Conservation (phyloP, 345 rosid species). For the Eucalyptus curtisii region DNA sequence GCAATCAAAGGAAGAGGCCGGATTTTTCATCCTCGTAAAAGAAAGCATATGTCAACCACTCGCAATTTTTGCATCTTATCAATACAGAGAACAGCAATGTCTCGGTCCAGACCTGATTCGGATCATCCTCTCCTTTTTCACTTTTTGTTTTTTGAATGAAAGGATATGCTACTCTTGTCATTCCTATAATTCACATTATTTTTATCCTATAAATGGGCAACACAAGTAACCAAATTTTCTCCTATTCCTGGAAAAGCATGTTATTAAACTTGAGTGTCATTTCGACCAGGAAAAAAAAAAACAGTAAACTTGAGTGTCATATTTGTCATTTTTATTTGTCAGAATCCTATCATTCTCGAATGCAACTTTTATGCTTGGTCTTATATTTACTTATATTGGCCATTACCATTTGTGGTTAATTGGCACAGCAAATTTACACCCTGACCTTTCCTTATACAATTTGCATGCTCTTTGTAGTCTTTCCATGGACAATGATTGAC, state of each 20-base stretch:
- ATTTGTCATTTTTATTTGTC: too few species aligned
- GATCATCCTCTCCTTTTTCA: not conserved
- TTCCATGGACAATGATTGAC: not conserved
- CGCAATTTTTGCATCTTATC: not conserved
- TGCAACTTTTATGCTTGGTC: not conserved
- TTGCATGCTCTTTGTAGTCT: not conserved
- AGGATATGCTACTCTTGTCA: not conserved
- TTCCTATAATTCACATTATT: too few species aligned
- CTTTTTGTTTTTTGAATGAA: too few species aligned
- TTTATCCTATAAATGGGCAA: not conserved
- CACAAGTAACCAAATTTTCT: not conserved
- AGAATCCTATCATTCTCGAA: not conserved
- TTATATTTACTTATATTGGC: not conserved
- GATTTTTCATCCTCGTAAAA: too few species aligned
- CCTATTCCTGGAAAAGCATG: not conserved
- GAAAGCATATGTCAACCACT: not conserved
- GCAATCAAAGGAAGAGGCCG: too few species aligned
- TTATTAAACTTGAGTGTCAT: too few species aligned
- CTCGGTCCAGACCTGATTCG: not conserved
- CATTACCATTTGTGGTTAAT: not conserved
- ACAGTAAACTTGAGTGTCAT: not conserved
- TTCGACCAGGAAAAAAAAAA: too few species aligned
- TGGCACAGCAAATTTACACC: not conserved
- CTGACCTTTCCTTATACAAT: not conserved
- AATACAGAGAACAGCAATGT: not conserved